Base-by-base conservation (phyloP, 768 basidiomycete genomes). In the Punctularia strigosozonata region DNA sequence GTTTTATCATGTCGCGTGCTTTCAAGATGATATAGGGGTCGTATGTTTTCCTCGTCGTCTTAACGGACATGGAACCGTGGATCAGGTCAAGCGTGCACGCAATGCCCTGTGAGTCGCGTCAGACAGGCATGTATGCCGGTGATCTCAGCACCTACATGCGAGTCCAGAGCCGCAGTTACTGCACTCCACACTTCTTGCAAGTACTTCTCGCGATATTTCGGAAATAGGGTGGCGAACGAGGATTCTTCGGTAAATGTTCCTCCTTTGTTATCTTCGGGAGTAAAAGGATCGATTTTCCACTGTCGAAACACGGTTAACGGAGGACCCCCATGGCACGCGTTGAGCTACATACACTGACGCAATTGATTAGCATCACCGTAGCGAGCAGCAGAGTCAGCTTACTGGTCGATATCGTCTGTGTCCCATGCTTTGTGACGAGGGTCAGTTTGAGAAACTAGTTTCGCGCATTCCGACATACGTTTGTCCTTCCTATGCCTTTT, bases 371-470 rank as follows among this genome's bases (percentile, higher is more conserved):
- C 17, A 20, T 19, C 18, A 19, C 13, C 31, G 15, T 37, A 18
- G 8, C 12, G 13, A 17, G 10, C 13, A 40, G 21, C 26, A 31
- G 10, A 37, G 28, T 19, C 20, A 21, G 31, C 90, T 78, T 57
- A 94, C 90, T 95, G 92, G 69, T 97, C 87, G 60, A 97, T 90
- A 50, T 95, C 94, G 58, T 97, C 92, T 31, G 92, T 97, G 55
- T 98, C 94, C 94, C 94, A 98, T 53, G 92, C 94, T 97, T 44
- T 33, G 22, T 2, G 25, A 31, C 22, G 48, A 38, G 51, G 38
- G 43, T 23, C 40, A 36, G 45, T 55, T 36, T 37, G 21, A 35
- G 6, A 39, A 20, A 21, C 12, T n/a, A 31, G 35, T 30, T 6
- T 3, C 7, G 19, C 19, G 28, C 7, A 15, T 17, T 2, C 22